These are phyloP conservation scores for Cercophora samala DNA, from an alignment of 495 filamentous ascomycete genomes.

Conservation along the genomic window DNA sequence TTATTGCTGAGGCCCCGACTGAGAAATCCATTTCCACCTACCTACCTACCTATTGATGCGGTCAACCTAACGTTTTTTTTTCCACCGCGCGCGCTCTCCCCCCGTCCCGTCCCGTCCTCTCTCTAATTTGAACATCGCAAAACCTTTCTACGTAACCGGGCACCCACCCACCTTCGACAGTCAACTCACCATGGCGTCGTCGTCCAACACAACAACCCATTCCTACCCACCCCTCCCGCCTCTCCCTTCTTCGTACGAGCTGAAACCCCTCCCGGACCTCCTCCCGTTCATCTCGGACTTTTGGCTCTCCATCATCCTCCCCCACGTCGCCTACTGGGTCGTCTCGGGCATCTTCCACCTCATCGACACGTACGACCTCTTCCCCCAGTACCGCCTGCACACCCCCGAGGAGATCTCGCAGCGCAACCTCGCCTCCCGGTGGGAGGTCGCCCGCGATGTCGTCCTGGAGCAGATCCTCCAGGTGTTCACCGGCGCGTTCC, in stretches of 20 bases:
- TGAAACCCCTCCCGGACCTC: slow-evolving; percentile 64
- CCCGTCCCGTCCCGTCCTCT: not conserved
- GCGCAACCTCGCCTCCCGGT: slow-evolving; percentile 79
- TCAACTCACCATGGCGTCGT: slow-evolving; percentile 40
- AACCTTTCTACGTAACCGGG: too few species aligned
- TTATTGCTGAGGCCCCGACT: too few species aligned
- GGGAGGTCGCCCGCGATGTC: slow-evolving; percentile 82
- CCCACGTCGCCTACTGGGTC: slow-evolving; percentile 85
- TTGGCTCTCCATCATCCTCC: slow-evolving; percentile 66
- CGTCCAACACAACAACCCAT: slow-evolving; percentile 41
- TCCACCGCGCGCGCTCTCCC: not conserved
- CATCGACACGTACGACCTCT: slow-evolving; percentile 76
- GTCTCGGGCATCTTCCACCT: slow-evolving; percentile 83
- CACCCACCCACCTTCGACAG: not conserved
- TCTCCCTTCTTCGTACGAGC: slow-evolving; percentile 69
- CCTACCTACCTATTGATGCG: not conserved
- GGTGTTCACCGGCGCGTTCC: slow-evolving; percentile 57
- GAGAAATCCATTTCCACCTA: too few species aligned
- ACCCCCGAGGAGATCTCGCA: slow-evolving; percentile 84
- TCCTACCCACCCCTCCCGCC: slow-evolving; percentile 59
- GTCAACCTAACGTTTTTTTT: not conserved
- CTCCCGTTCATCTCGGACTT: slow-evolving; percentile 77
- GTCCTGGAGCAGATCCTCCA: slow-evolving; percentile 87
- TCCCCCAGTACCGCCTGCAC: slow-evolving; percentile 84
- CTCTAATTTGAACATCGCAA: too few species aligned